These are phyloP conservation scores for Asterella californica DNA, from an alignment of 225 moss, liverwort and hornwort species.

Conservation along the genomic window DNA sequence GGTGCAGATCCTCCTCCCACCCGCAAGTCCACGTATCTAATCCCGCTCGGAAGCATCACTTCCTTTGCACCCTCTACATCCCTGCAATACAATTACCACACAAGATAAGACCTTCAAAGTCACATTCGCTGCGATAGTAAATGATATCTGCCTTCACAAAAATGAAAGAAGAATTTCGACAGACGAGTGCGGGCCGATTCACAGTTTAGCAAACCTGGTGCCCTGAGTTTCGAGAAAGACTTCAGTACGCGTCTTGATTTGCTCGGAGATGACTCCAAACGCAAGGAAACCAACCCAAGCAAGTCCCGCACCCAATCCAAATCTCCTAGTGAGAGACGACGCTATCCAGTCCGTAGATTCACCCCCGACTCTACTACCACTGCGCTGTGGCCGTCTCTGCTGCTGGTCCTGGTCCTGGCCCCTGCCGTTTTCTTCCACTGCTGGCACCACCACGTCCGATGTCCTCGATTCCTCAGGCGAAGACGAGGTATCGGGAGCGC, in stretches of 20 bases:
- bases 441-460: background rate
- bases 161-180: background rate
- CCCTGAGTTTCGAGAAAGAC: slow-evolving; percentile 70
- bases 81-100: slow-evolving; percentile 20
- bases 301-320: slow-evolving; percentile 86
- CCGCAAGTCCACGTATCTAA: slow-evolving; percentile 73
- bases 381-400: background rate
- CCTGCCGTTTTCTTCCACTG: background rate
- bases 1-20: slow-evolving; percentile 78
- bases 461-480: background rate
- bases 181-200: background rate
- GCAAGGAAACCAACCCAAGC: slow-evolving; percentile 95
- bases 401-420: background rate
- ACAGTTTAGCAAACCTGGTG: slow-evolving; percentile 43
- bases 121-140: too few relatives aligned
- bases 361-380: slow-evolving; percentile 30
- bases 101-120: background rate
- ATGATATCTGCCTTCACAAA: background rate
- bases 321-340: slow-evolving; percentile 75
- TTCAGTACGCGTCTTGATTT: slow-evolving; percentile 94
- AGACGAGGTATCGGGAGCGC: background rate
- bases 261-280: slow-evolving; percentile 91
- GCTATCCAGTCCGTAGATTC: slow-evolving; percentile 89
- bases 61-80: slow-evolving; percentile 55
- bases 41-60: slow-evolving; percentile 53